These are phyloP conservation scores for Melastoma candidum DNA, from an alignment of 441 rosid species.

Conservation along the genomic window DNA sequence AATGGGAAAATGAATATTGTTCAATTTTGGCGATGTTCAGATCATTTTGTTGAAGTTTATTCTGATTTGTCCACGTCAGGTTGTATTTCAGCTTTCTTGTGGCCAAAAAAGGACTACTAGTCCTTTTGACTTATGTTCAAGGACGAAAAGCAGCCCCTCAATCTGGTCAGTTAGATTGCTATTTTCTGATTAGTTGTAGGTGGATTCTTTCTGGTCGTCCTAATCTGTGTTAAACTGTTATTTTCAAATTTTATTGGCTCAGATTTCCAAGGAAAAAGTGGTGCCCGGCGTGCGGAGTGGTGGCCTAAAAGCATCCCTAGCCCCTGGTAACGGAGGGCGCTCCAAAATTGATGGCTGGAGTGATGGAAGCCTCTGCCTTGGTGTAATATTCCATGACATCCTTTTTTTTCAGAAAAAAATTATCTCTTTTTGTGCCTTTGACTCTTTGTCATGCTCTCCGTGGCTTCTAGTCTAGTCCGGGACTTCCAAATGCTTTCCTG, in stretches of 20 bases:
- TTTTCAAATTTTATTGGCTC: slow-evolving; percentile 6
- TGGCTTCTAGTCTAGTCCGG: neutral
- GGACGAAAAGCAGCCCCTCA: slow-evolving; percentile 77
- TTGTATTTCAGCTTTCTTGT: slow-evolving; percentile 75
- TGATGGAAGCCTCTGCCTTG: slow-evolving; percentile 78
- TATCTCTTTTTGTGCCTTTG: neutral
- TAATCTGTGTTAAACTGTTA: slow-evolving; percentile 6
- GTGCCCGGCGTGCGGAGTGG: slow-evolving; percentile 95
- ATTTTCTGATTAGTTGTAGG: slow-evolving; percentile 3
- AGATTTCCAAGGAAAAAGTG: slow-evolving; percentile 94
- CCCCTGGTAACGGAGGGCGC: slow-evolving; percentile 75
- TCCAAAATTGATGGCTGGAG: slow-evolving; percentile 92
- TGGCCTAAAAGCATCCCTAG: slow-evolving; percentile 62
- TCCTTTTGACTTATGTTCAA: slow-evolving; percentile 86
- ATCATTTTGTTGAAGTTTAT: slow-evolving; percentile 1
- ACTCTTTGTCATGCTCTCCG: neutral
- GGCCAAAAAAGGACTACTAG: slow-evolving; percentile 80
- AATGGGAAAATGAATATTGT: too few species aligned
- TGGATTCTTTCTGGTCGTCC: slow-evolving; percentile 10
- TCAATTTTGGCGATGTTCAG: too few species aligned
- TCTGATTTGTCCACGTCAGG: slow-evolving; percentile 33
- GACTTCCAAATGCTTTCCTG: slow-evolving; percentile 1
- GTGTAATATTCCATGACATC: slow-evolving; percentile 36
- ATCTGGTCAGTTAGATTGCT: slow-evolving; percentile 60
- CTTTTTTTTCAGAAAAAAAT: neutral